phyloP scores from a whole-genome alignment of 805 yeast species.

The Candida pseudoglaebosa region DNA sequence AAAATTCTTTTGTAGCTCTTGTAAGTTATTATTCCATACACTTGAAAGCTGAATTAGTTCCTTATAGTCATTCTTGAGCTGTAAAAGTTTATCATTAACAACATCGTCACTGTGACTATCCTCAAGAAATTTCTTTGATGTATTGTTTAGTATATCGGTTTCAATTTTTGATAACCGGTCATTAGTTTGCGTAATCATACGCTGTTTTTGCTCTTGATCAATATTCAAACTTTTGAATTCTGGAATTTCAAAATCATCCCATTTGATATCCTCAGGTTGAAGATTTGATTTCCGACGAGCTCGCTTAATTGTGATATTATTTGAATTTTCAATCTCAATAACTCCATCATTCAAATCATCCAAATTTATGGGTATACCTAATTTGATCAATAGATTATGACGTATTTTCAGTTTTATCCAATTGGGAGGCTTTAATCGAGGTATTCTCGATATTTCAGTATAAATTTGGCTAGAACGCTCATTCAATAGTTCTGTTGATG shows the following conservation, averaged over 20 bases:
- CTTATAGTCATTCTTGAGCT: conserved; percentile 22
- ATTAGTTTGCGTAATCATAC: conserved; percentile 21
- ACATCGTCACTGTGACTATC: conserved; percentile 10
- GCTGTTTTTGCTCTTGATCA: conserved; percentile 21
- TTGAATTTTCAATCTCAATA: neutral
- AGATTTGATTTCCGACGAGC: conserved; percentile 18
- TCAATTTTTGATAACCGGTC: conserved; percentile 28
- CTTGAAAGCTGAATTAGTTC: conserved; percentile 26
- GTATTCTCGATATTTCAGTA: conserved; percentile 44
- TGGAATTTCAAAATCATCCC: conserved; percentile 36
- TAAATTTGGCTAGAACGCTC: conserved; percentile 40
- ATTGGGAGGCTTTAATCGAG: conserved; percentile 53
- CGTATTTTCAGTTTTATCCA: conserved; percentile 70
- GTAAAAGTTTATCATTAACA: conserved; percentile 35
- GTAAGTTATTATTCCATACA: conserved; percentile 51
- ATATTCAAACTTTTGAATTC: conserved; percentile 29
- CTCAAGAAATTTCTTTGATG: conserved; percentile 23
- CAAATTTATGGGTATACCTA: conserved; percentile 71
- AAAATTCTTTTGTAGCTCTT: conserved; percentile 57
- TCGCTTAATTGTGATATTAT: neutral
- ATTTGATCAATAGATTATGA: conserved; percentile 54
- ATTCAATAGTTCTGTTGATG: conserved; percentile 14
- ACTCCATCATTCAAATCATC: conserved; percentile 42
- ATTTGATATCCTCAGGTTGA: conserved; percentile 28
- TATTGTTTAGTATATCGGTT: conserved; percentile 30